These are phyloP conservation scores for Trichoderma breve DNA, from an alignment of 2,329 filamentous ascomycete genomes.

Conservation along the genomic window DNA sequence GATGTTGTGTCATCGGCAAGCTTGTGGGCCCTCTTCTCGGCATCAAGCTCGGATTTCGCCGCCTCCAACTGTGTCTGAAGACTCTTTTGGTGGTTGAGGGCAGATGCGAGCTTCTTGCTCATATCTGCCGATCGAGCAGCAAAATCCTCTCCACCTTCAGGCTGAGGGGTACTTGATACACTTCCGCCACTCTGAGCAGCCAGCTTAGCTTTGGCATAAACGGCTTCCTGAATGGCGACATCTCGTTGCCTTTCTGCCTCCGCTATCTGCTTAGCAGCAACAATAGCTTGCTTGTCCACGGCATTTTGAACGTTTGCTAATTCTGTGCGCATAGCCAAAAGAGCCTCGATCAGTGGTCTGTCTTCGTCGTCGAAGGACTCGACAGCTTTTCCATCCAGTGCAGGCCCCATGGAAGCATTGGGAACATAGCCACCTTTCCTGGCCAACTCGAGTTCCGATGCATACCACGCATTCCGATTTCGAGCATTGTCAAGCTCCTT, in stretches of 20 bases:
- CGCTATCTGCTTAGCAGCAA: slow-evolving; percentile 85
- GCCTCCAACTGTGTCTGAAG: slow-evolving; percentile 74
- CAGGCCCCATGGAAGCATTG: slow-evolving; percentile 65
- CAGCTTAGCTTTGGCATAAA: slow-evolving; percentile 90
- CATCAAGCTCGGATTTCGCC: slow-evolving; percentile 67
- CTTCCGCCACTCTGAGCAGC: slow-evolving; percentile 72
- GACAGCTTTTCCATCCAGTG: slow-evolving; percentile 70
- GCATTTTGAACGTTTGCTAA: slow-evolving; percentile 85
- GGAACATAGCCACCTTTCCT: slow-evolving; percentile 84
- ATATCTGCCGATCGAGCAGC: slow-evolving; percentile 61
- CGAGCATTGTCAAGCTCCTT: slow-evolving; percentile 85
- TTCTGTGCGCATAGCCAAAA: slow-evolving; percentile 87
- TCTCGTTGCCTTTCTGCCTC: slow-evolving; percentile 95
- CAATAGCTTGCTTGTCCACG: slow-evolving; percentile 81
- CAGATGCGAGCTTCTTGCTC: slow-evolving; percentile 76
- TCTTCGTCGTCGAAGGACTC: slow-evolving; percentile 91
- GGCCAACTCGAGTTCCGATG: slow-evolving; percentile 88
- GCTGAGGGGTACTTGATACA: slow-evolving; percentile 57
- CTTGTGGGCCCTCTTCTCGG: slow-evolving; percentile 76
- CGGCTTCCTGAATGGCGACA: slow-evolving; percentile 88
- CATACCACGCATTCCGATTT: slow-evolving; percentile 93
- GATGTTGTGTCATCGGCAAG: slow-evolving; percentile 85
- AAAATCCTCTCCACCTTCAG: slow-evolving; percentile 62
- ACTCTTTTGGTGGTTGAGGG: slow-evolving; percentile 75
- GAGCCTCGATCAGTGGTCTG: slow-evolving; percentile 84